phyloP scores from a whole-genome alignment of 1,284 basidiomycete genomes.

The Sanghuangporus sanghuang region DNA sequence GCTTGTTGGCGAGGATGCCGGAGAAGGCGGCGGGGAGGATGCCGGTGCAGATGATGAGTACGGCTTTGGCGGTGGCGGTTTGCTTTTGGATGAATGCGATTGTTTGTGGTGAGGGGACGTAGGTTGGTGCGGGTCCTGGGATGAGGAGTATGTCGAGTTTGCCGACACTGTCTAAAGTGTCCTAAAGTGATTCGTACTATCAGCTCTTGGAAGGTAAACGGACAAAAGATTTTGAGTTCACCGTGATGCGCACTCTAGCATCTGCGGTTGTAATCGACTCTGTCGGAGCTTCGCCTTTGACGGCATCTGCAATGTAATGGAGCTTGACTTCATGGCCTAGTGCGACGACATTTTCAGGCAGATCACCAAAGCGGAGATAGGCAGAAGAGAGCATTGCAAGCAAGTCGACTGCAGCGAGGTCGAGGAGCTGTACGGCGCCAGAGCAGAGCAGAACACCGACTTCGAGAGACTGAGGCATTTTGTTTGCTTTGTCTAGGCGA shows the following conservation, averaged over 20 bases:
- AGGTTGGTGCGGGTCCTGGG: conserved; percentile 10
- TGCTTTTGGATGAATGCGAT: conserved; percentile 10
- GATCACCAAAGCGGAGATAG: background rate
- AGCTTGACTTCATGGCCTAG: conserved; percentile 5
- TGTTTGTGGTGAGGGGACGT: conserved; percentile 7
- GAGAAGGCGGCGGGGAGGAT: conserved; percentile 9
- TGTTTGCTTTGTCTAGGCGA: background rate
- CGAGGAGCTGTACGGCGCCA: conserved; percentile 10
- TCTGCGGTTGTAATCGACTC: conserved; percentile 1
- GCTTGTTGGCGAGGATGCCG: conserved; percentile 11
- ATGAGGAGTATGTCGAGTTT: conserved; percentile 13
- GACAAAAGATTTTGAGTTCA: background rate
- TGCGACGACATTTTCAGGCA: conserved; percentile 5
- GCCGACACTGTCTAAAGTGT: conserved; percentile 13
- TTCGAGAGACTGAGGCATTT: background rate
- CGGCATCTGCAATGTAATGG: conserved; percentile 11
- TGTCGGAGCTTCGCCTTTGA: background rate
- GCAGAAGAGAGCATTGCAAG: background rate
- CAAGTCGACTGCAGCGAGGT: conserved; percentile 15
- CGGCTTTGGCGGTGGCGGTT: background rate
- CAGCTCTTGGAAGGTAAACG: background rate
- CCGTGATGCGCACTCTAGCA: conserved; percentile 3
- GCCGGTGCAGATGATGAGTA: conserved; percentile 14
- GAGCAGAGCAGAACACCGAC: conserved; percentile 9
- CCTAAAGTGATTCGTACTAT: background rate